Evolutionary conservation across 2,329 filamentous ascomycete genomes (phyloP), one percentile per base, ranked within the genome.

Genomic region (Thielaviopsis populi): DNA sequence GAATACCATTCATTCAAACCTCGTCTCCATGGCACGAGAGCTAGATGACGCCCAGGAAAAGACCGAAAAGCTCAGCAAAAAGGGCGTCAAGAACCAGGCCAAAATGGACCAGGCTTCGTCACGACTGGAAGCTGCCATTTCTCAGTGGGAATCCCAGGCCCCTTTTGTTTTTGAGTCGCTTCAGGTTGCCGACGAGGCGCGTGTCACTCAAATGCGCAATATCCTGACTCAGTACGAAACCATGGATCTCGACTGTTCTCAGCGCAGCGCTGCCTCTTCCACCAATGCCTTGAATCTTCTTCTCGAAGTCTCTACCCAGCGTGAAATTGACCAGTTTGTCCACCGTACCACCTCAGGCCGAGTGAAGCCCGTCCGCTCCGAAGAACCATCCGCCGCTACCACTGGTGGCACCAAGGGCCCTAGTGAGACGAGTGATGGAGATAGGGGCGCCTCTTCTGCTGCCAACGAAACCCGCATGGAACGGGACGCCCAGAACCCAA

Each of bases 101-200:
- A 95, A 94, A 74, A 82, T 94, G 46, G 88, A 91, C 53, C 81
- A 80, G 67, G 91, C 90, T 13, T 80, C 83, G 11, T 78, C 83
- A 19, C 86, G 85, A 68, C 82, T 95, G 53, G 88, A 95, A 68
- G 84, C 84, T 66, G 87, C 90, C n/a, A 83, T 80, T 54, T 82
- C 86, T 68, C 88, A 95, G 72, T 99, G 94, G 94, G 86, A 96
- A 64, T 91, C 90, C 0, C 91, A 96, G 73, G 90, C 94, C 15
- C 94, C 94, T 0, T 97, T 89, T 74, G 87, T 96, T 66, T 96
- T 95, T 71, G 94, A 99, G 75, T 88, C 86, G 66, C 82, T 99
- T 30, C 94, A 99, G 73, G 87, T 89, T 5, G 78, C 95, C 40
- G 94, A 99, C 71, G 94, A 99, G 76, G 86, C 83, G 69, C 84